Evolutionary conservation across 768 basidiomycete species (phyloP).

Genomic region (Tricholoma bakamatsutake): DNA sequence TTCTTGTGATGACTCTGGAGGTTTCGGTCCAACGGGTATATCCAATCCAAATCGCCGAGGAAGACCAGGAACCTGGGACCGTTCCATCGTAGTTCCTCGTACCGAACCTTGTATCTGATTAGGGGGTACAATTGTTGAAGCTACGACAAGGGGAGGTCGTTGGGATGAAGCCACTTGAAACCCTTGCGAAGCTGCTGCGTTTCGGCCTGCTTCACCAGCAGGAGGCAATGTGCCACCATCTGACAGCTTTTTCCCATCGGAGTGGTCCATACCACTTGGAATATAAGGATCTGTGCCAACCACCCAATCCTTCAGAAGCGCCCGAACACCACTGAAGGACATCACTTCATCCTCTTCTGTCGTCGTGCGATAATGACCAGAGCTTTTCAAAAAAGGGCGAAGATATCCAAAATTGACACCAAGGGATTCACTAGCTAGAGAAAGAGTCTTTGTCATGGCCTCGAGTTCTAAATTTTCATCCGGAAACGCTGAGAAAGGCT

Average conservation of each 20-base stretch:
- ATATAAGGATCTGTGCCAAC: constrained; percentile 43
- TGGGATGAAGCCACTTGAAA: constrained; percentile 11
- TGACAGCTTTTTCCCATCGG: constrained; percentile 27
- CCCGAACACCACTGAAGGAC: constrained; percentile 49
- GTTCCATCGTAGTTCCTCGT: constrained; percentile 3
- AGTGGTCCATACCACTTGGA: constrained; percentile 53
- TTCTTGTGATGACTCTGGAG: constrained; percentile 31
- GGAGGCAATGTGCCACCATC: neutral
- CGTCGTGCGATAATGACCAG: constrained; percentile 16
- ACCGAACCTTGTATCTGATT: constrained; percentile 9
- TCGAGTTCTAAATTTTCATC: constrained; percentile 34
- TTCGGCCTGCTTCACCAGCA: neutral
- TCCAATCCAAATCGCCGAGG: constrained; percentile 4
- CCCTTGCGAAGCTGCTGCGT: neutral
- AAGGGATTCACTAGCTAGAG: constrained; percentile 51
- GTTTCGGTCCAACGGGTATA: neutral
- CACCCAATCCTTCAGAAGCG: constrained; percentile 67
- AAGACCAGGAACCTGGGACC: constrained; percentile 11
- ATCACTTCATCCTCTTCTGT: constrained; percentile 17
- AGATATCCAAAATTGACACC: constrained; percentile 58
- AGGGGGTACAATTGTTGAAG: constrained; percentile 20
- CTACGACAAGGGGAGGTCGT: constrained; percentile 35
- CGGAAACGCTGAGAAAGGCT: constrained; percentile 26
- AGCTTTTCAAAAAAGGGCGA: constrained; percentile 35
- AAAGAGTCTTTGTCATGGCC: constrained; percentile 54